Base-by-base conservation (phyloP, 2,329 filamentous ascomycete species). In the Trichoderma arundinaceum region DNA sequence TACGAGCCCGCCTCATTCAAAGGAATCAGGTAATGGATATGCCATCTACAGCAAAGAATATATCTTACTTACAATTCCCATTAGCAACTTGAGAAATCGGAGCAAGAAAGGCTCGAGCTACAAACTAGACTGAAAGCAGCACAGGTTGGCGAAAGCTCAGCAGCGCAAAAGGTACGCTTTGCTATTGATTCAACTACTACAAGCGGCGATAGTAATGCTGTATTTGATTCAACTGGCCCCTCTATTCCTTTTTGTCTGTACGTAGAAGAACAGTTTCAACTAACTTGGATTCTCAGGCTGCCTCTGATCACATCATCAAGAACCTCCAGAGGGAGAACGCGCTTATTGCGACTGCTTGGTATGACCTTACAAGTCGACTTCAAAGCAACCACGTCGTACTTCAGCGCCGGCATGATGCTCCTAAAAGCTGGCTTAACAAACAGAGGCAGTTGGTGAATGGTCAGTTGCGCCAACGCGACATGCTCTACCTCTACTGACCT, bases 381-480 rank as follows among this genome's bases (percentile, higher is more conserved):
- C 92, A 95, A 78, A 93, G 90, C 79, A 94, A 94, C 75, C 91
- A 91, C 68, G 89, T 94, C 48, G 87, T 92, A 63, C 79, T 96
- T 68, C 90, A 93, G 74, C 82, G 92, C 70, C 84, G 90, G 71
- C 87, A 87, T 71, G 91, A 94, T 71, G 85, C 86, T 71, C 90
- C 91, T 13, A 90, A 88, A 78, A 94, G 91, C 78, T 96, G 91
- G 91, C 79, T 96, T 71, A 91, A 91, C 73, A 93, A 91, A 81
- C 92, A 95, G 83, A 86, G 92, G 74, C 86, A 88, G 74, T 83
- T 88, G 81, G 86, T 90, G 70, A 88, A 89, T 76, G 83, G 83
- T 86, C 76, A 78, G 77, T 79, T 78, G 76, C 74, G 73, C 74
- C 75, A 73, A 74, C 77, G 75, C 75, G 77, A 78, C 77, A 78